Evolutionary conservation across 2,329 filamentous ascomycete species (phyloP).

Genomic region (Daldinia sp.): DNA sequence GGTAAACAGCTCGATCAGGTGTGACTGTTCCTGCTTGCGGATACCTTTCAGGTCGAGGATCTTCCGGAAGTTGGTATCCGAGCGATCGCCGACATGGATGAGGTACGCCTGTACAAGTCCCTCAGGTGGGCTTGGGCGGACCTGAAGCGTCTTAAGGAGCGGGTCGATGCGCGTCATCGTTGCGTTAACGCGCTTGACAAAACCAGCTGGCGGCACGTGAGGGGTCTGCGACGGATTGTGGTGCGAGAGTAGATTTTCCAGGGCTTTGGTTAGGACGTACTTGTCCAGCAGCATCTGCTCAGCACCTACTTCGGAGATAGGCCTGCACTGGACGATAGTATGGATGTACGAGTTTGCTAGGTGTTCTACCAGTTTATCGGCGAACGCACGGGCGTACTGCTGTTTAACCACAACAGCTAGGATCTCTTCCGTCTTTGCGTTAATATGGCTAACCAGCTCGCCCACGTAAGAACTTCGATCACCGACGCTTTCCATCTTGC

Average conservation of each 20-base stretch:
- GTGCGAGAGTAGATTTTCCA: conserved; percentile 77
- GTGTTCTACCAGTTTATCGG: conserved; percentile 93
- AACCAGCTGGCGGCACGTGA: conserved; percentile 66
- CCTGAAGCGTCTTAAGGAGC: conserved; percentile 95
- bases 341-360: conserved; percentile 82
- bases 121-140: conserved; percentile 89
- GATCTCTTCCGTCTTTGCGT: conserved; percentile 78
- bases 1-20: conserved; percentile 86
- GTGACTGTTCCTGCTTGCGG: conserved; percentile 81
- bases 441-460: conserved; percentile 80
- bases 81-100: conserved; percentile 94
- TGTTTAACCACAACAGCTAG: conserved; percentile 84
- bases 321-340: conserved; percentile 88
- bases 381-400: conserved; percentile 94
- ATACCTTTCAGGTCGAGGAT: conserved; percentile 96
- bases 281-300: conserved; percentile 98
- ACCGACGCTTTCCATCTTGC: conserved; percentile 89
- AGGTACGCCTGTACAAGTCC: conserved; percentile 96
- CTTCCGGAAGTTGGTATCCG: conserved; percentile 94
- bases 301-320: conserved; percentile 92
- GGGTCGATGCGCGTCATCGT: conserved; percentile 90
- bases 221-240: conserved; percentile 60
- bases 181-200: conserved; percentile 86
- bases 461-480: conserved; percentile 94
- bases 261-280: conserved; percentile 85